Evolutionary conservation across 2,329 filamentous ascomycete genomes (phyloP).

Genomic region (Penicillium sp.): DNA sequence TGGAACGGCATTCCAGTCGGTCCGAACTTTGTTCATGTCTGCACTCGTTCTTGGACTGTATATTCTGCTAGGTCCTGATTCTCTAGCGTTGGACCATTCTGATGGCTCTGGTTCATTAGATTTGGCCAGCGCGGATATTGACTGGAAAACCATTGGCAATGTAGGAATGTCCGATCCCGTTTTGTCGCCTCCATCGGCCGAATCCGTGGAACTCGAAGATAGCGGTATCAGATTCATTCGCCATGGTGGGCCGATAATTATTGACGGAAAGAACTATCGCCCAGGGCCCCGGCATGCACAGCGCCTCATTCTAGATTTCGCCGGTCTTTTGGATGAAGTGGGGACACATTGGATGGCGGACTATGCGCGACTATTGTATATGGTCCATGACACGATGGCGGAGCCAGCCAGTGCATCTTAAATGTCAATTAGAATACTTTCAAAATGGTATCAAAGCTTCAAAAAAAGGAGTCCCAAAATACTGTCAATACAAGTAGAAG

Average conservation of each 20-base stretch:
- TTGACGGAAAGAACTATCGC: conserved; percentile 4
- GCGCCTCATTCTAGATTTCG: conserved; percentile 10
- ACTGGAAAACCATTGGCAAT: conserved; percentile 6
- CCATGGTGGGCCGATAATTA: conserved; percentile 6
- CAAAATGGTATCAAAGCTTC: neutral
- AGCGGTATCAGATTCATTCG: conserved; percentile 3
- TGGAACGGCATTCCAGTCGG: conserved; percentile 11
- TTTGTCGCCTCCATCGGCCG: neutral
- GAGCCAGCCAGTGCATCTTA: neutral
- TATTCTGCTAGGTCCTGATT: neutral
- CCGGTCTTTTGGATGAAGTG: conserved; percentile 9
- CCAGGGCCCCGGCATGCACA: conserved; percentile 7
- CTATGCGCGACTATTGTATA: conserved; percentile 9
- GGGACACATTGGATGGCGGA: conserved; percentile 14
- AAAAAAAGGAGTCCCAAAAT: neutral
- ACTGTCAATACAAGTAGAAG: neutral
- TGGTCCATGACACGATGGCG: conserved; percentile 7
- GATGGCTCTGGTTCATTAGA: neutral
- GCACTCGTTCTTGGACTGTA: conserved; percentile 11
- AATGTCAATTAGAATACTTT: neutral
- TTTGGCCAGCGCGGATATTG: neutral
- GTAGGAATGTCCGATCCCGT: conserved; percentile 1
- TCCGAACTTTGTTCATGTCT: conserved; percentile 11
- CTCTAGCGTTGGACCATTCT: neutral
- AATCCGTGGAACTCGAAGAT: neutral